Evolutionary conservation across 495 filamentous ascomycete genomes (phyloP).

Genomic region (Friedmanniomyces simplex): DNA sequence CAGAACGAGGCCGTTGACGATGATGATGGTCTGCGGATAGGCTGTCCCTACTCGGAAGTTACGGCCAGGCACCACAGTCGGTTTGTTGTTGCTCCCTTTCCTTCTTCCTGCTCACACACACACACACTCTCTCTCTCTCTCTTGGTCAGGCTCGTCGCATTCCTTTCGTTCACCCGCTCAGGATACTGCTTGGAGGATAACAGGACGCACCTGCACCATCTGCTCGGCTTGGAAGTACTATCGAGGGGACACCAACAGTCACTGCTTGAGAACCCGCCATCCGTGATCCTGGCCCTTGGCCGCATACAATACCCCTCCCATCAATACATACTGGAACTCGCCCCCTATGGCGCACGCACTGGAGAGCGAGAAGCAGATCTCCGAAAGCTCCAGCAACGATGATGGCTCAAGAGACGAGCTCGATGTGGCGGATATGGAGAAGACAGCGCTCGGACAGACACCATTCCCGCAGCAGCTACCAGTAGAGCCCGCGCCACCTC

Average conservation of each 20-base stretch:
- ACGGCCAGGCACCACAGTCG: too few species aligned
- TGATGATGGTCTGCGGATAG: not conserved
- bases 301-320: not conserved
- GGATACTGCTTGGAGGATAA: too few species aligned
- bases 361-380: slow-evolving; percentile 20
- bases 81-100: not conserved
- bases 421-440: slow-evolving; percentile 15
- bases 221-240: too few species aligned
- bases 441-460: slow-evolving; percentile 19
- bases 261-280: too few species aligned
- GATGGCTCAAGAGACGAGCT: slow-evolving; percentile 6
- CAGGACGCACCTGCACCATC: too few species aligned
- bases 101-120: not conserved
- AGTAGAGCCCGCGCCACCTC: slow-evolving; percentile 10
- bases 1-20: not conserved
- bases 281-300: not conserved
- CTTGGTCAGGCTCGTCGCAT: too few species aligned
- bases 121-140: too few species aligned
- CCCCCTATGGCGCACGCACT: slow-evolving; percentile 12
- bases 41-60: too few species aligned
- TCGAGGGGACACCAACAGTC: too few species aligned
- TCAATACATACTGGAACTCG: not conserved
- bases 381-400: slow-evolving; percentile 22
- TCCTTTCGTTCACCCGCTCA: not conserved
- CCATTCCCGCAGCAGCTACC: slow-evolving; percentile 20